Evolutionary conservation across 345 rosid genomes (phyloP).

Genomic region (Noccaea bulbosa): DNA sequence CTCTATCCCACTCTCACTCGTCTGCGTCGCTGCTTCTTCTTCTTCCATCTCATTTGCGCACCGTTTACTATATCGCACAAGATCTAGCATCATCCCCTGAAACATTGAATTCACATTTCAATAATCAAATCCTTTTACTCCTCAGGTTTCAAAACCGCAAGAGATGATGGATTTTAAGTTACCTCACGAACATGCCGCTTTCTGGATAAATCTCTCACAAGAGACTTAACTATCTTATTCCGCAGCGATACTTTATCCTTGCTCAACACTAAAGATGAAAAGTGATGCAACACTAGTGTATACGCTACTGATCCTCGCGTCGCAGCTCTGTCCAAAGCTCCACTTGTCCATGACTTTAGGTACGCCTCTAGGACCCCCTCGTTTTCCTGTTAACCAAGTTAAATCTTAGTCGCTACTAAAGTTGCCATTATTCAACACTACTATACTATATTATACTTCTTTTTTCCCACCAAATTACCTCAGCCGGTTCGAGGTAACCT

Average conservation of each 20-base stretch:
- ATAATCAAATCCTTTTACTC: background rate
- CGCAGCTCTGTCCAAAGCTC: constrained; percentile 78
- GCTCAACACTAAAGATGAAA: constrained; percentile 62
- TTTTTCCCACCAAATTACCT: constrained; percentile 51
- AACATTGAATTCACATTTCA: constrained; percentile 19
- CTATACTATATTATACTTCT: background rate
- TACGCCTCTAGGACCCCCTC: constrained; percentile 75
- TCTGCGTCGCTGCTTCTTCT: constrained; percentile 28
- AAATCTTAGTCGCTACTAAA: background rate
- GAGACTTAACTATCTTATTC: constrained; percentile 66
- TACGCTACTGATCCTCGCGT: constrained; percentile 65
- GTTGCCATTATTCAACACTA: background rate
- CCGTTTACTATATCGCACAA: constrained; percentile 49
- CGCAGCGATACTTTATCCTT: constrained; percentile 39
- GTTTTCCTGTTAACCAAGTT: constrained; percentile 57
- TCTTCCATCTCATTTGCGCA: constrained; percentile 38
- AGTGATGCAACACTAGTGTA: constrained; percentile 65
- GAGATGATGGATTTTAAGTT: constrained; percentile 16
- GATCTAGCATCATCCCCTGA: constrained; percentile 77
- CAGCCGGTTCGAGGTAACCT: constrained; percentile 81
- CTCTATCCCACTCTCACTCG: constrained; percentile 13
- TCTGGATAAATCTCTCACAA: constrained; percentile 69
- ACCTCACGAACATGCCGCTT: constrained; percentile 67
- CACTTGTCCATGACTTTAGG: constrained; percentile 75
- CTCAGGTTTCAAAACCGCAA: background rate